A percentile compares a stretch with the other conserved stretches of the same genome.
Evolutionary conservation across 257 asterid genomes (phyloP).

Genomic region (Nicotiana undulata): DNA sequence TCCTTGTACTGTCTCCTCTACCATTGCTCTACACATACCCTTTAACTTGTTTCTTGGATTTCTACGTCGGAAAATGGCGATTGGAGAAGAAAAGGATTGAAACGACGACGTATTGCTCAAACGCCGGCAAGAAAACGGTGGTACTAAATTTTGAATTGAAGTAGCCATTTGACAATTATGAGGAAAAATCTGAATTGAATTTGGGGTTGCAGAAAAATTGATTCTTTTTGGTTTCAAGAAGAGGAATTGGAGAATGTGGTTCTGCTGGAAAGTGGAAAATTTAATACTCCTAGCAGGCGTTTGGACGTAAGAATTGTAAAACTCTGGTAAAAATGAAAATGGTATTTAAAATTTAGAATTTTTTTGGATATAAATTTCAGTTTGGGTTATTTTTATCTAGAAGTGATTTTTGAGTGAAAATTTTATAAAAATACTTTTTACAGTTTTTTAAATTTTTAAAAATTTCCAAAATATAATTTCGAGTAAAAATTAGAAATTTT

Average conservation of each 20-base stretch:
- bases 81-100: not conserved
- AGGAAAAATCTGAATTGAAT: not conserved
- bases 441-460: no score
- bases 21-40: constrained; percentile 40
- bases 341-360: no score
- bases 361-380: no score
- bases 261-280: not conserved
- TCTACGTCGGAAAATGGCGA: not conserved
- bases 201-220: not conserved
- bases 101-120: not conserved
- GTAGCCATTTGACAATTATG: constrained; percentile 9
- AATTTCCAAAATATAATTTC: no score
- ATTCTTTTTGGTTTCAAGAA: not conserved
- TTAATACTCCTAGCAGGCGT: not conserved
- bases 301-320: no score
- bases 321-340: no score
- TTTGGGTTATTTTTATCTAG: no score
- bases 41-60: constrained; percentile 1
- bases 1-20: constrained; percentile 60
- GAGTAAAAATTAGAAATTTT: no score
- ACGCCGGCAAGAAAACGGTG: not conserved
- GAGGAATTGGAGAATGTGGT: not conserved
- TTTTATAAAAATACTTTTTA: no score
- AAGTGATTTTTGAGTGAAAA: no score
- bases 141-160: constrained; percentile 1